Evolutionary conservation across 495 filamentous ascomycete species (phyloP).

Genomic region (Neurospora sublineolata): DNA sequence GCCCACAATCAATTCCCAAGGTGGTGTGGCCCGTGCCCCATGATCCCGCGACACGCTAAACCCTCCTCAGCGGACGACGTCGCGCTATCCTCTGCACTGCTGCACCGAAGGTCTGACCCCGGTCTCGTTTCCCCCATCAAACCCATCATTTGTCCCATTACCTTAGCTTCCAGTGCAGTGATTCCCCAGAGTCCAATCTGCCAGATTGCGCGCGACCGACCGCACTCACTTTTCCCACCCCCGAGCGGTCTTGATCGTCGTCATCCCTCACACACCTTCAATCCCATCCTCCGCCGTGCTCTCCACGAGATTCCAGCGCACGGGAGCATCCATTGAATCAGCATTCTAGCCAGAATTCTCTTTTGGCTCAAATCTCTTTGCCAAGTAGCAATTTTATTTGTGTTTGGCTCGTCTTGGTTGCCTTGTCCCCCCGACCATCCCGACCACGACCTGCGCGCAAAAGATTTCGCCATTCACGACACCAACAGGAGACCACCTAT

Average conservation of each 20-base stretch:
- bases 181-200: background rate
- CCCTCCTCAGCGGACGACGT: constrained; percentile 7
- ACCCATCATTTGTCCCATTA: constrained; percentile 12
- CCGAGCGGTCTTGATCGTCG: background rate
- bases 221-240: background rate
- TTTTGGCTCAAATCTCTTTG: background rate
- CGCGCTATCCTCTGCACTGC: constrained; percentile 9
- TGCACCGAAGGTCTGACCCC: constrained; percentile 8
- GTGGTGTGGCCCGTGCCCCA: constrained; percentile 18
- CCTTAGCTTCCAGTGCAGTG: background rate
- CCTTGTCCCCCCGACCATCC: background rate
- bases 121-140: constrained; percentile 13
- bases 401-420: background rate
- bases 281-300: background rate
- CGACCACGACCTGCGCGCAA: constrained; percentile 17
- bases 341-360: background rate
- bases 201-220: background rate
- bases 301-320: background rate
- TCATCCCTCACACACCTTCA: background rate
- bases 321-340: background rate
- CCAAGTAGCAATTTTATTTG: background rate
- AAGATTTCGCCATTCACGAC: constrained; percentile 17
- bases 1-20: background rate
- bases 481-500: background rate
- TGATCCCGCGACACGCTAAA: constrained; percentile 9